A percentile compares a stretch with the other conserved stretches of the same genome.
These are phyloP conservation scores for Alternaria postmessia DNA, from an alignment of 2,329 filamentous ascomycete genomes.

Conservation along the genomic window DNA sequence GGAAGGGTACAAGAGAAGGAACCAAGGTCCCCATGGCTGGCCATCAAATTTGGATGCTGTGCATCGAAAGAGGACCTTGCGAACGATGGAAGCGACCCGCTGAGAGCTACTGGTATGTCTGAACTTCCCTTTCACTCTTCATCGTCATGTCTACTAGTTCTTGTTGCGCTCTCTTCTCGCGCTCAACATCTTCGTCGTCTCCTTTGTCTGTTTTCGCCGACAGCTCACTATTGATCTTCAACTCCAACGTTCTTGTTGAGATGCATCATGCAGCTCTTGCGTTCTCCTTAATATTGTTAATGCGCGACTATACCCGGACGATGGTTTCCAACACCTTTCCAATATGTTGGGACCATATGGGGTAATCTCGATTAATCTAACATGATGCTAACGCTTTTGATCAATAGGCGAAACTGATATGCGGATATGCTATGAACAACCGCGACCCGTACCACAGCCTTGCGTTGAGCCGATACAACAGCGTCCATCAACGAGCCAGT, in stretches of 20 bases:
- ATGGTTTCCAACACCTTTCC: slow-evolving; percentile 14
- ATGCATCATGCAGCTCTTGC: slow-evolving; percentile 26
- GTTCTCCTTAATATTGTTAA: slow-evolving; percentile 37
- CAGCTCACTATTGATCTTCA: background rate
- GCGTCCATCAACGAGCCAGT: slow-evolving; percentile 47
- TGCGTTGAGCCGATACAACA: slow-evolving; percentile 39
- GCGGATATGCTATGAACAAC: slow-evolving; percentile 48
- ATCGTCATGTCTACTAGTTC: background rate
- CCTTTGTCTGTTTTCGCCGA: background rate
- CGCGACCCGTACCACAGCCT: slow-evolving; percentile 35
- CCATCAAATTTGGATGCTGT: slow-evolving; percentile 50
- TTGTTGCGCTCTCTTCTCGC: background rate
- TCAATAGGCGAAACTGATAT: slow-evolving; percentile 33
- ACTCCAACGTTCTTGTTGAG: slow-evolving; percentile 27
- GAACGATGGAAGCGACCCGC: slow-evolving; percentile 30
- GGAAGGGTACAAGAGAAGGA: slow-evolving; percentile 26
- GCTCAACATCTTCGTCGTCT: background rate
- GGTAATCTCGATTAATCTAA: slow-evolving; percentile 11
- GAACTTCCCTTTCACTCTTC: slow-evolving; percentile 12
- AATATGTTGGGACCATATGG: slow-evolving; percentile 20
- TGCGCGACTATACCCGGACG: slow-evolving; percentile 18
- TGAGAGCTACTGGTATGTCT: slow-evolving; percentile 41
- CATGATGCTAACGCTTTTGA: slow-evolving; percentile 24
- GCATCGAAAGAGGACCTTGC: slow-evolving; percentile 43
- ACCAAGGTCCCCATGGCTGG: slow-evolving; percentile 42